phyloP scores from a whole-genome alignment of 192 early-diverging fungal species.

The Thoreauomyces humboldtii region DNA sequence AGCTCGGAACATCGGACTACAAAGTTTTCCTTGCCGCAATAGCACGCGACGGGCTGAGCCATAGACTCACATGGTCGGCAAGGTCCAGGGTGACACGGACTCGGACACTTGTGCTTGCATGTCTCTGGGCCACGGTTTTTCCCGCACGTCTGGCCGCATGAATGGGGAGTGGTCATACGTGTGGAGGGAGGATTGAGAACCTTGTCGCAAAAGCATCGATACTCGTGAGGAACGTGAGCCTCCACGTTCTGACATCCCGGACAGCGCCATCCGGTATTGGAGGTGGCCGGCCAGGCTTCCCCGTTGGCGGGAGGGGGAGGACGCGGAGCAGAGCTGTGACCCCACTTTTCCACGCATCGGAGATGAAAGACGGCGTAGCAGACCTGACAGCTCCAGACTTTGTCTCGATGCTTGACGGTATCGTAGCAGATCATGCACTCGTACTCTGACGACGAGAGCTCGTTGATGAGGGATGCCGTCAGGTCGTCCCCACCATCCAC shows the following conservation, averaged over 20 bases:
- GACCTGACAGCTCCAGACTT: conserved; percentile 79
- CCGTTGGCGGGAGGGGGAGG: no score
- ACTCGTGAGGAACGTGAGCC: conserved; percentile 66
- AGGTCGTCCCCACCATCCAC: no score
- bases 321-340: conserved; percentile 13
- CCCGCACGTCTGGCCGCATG: conserved; percentile 80
- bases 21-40: conserved; percentile 72
- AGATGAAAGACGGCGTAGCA: conserved; percentile 93
- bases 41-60: conserved; percentile 74
- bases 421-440: conserved; percentile 99
- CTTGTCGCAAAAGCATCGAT: conserved; percentile 89
- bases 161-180: conserved; percentile 73
- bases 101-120: conserved; percentile 79
- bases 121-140: conserved; percentile 41
- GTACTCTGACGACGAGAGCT: conserved; percentile 68
- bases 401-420: conserved; percentile 63
- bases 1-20: conserved; percentile 74
- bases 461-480: conserved; percentile 59
- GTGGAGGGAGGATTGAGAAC: conserved; percentile 62
- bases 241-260: conserved; percentile 84
- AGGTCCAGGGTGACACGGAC: conserved; percentile 87
- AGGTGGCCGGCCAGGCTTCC: not conserved
- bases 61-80: conserved; percentile 86
- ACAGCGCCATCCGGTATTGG: conserved; percentile 69
- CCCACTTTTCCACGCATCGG: conserved; percentile 54